Conservation (phyloP, 768 basidiomycete genomes). For the Tricholoma furcatifolium region DNA sequence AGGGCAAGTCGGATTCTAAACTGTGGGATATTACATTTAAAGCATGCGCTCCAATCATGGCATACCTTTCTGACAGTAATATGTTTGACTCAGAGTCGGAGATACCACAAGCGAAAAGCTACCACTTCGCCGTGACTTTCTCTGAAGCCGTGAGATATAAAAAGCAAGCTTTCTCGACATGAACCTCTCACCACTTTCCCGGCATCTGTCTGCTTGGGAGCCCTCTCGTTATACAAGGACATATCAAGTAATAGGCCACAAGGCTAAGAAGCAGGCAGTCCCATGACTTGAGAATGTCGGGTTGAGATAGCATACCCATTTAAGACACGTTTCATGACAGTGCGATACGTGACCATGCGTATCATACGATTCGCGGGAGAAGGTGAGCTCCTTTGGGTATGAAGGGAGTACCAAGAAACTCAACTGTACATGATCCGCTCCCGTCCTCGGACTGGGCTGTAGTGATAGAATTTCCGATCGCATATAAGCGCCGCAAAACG, state of each 20-base stretch:
- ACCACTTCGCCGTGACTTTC: too few species aligned
- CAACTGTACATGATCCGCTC: conserved; percentile 1
- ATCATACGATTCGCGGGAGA: conserved; percentile 13
- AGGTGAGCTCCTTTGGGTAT: background rate
- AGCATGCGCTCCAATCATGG: conserved; percentile 1
- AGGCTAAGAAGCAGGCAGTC: conserved; percentile 8
- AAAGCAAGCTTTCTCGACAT: too few species aligned
- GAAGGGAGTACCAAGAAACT: conserved; percentile 1
- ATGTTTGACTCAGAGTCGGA: background rate
- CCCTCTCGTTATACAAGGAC: background rate
- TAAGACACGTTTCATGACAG: background rate
- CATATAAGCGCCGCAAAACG: background rate
- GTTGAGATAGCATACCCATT: background rate
- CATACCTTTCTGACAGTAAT: background rate
- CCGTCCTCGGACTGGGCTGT: conserved; percentile 4
- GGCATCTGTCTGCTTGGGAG: too few species aligned
- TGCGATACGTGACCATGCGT: background rate
- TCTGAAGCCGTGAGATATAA: too few species aligned
- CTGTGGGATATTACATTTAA: conserved; percentile 2
- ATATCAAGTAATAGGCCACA: background rate
- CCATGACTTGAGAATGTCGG: background rate
- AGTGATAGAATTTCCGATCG: background rate
- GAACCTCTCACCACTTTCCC: too few species aligned
- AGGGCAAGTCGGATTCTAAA: conserved; percentile 9
- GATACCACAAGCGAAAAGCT: too few species aligned